Evolutionary conservation across 345 rosid genomes (phyloP), one percentile per base, ranked within the genome.

Genomic region (Citrus mangshanensis): DNA sequence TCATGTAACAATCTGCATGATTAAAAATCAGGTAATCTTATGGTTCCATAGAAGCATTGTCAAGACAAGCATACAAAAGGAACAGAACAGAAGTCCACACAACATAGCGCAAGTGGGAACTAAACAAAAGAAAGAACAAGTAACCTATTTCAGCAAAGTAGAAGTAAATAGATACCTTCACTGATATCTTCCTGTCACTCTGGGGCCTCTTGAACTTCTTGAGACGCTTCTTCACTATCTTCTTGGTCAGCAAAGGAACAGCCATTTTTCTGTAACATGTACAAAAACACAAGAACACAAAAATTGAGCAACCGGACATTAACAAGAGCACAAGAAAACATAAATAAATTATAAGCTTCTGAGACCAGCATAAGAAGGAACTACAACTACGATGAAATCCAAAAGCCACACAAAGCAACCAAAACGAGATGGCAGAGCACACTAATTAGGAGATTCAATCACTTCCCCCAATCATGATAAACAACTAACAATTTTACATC

Each of bases 121-220:
- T 64, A 8, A 28, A 30, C 9, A 6, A 64, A 18, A 64, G 21
- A 32, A 9, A 13, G 18, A 9, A 65, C 9, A 65, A 5, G 3
- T 3, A 65, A 37, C 19, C 42, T 32, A 28, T 1, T 54, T 18
- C n/a, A 54, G 58, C 21, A 54, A 54, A 49, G 22, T 9, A 13
- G 12, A 34, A 68, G 28, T 10, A 4, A 0, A 13, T 6, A 21
- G 24, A 21, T 61, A 88, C 92, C 94, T 87, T 87, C 25, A 89
- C 88, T 22, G 84, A 72, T 19, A 87, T 78, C 86, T 86, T 88
- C 24, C 93, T 78, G 75, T 90, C 93, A 56, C 90, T 77, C 71
- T 90, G 90, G 1, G 93, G 89, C 83, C 90, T 84, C 88, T 87
- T 89, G 73, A 90, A 90, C 83, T 87, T 72, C 88, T 90, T 87